Evolutionary conservation across 805 yeast genomes (phyloP).

Genomic region (Yarrowia porcina): DNA sequence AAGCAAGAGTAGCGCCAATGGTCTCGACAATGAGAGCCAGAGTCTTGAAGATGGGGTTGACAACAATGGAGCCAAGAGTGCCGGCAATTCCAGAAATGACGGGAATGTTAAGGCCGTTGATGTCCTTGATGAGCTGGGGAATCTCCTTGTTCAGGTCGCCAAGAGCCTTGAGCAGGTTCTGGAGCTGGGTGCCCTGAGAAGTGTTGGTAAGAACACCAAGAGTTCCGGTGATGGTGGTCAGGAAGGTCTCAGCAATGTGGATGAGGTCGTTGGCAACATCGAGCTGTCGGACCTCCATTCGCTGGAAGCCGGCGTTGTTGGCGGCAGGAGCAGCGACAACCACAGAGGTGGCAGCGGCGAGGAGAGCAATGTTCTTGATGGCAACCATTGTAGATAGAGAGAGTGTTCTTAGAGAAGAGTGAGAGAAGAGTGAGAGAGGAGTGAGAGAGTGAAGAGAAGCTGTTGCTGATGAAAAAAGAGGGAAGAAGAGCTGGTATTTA

Average conservation of each 20-base stretch:
- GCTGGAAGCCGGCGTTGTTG: constrained; percentile 10
- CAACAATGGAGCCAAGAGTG: not conserved
- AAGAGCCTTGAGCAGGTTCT: constrained; percentile 3
- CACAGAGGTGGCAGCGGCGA: constrained; percentile 17
- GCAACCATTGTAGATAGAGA: constrained; percentile 11
- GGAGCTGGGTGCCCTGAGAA: constrained; percentile 11
- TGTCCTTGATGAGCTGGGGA: constrained; percentile 11
- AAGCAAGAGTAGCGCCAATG: constrained; percentile 4
- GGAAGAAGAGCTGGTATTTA: no score
- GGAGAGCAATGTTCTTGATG: constrained; percentile 16
- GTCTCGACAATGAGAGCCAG: constrained; percentile 20
- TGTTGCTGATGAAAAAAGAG: no score
- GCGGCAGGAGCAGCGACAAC: not conserved
- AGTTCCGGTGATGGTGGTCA: constrained; percentile 4
- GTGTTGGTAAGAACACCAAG: constrained; percentile 15
- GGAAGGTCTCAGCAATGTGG: constrained; percentile 17
- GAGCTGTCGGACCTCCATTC: constrained; percentile 23
- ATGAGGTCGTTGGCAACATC: constrained; percentile 3
- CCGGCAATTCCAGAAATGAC: constrained; percentile 8
- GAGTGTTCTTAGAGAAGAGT: not conserved
- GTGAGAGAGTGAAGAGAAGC: not conserved
- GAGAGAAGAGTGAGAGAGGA: not conserved
- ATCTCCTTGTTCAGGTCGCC: not conserved
- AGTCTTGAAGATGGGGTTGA: constrained; percentile 24
- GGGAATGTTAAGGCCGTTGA: constrained; percentile 9